A percentile compares a stretch with the other conserved stretches of the same genome.
Conservation (phyloP, 2,329 filamentous ascomycete genomes). For the Beauveria rudraprayagi region DNA sequence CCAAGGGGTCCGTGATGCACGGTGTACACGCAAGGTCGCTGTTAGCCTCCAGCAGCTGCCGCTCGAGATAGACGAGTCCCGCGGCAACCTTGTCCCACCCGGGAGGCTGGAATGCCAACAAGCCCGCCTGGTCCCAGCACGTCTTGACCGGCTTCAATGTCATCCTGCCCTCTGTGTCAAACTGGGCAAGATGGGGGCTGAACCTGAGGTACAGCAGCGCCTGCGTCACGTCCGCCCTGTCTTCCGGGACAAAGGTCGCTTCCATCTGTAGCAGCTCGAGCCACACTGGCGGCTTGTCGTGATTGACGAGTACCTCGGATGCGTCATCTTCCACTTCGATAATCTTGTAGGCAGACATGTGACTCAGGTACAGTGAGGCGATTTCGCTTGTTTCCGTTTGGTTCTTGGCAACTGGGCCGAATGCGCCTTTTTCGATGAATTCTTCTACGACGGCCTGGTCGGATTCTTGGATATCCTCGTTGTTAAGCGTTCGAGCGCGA, state of each 20-base stretch:
- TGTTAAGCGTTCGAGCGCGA: background rate
- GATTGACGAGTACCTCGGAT: background rate
- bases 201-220: background rate
- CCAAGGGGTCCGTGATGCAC: too few relatives aligned
- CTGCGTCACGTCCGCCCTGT: background rate
- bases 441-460: background rate
- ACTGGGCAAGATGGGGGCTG: background rate
- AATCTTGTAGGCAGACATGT: background rate
- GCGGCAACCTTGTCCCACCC: too few relatives aligned
- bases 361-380: background rate
- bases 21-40: too few relatives aligned
- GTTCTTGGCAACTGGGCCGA: background rate
- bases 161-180: background rate
- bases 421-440: background rate
- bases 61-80: too few relatives aligned
- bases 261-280: background rate
- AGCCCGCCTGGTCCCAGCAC: background rate
- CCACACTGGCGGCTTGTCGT: background rate
- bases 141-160: background rate
- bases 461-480: background rate
- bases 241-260: background rate
- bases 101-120: too few relatives aligned
- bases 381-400: background rate
- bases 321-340: background rate
- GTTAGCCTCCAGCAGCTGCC: too few relatives aligned